phyloP scores from a whole-genome alignment of 2,329 filamentous ascomycete species.

The Helminthosporium solani region DNA sequence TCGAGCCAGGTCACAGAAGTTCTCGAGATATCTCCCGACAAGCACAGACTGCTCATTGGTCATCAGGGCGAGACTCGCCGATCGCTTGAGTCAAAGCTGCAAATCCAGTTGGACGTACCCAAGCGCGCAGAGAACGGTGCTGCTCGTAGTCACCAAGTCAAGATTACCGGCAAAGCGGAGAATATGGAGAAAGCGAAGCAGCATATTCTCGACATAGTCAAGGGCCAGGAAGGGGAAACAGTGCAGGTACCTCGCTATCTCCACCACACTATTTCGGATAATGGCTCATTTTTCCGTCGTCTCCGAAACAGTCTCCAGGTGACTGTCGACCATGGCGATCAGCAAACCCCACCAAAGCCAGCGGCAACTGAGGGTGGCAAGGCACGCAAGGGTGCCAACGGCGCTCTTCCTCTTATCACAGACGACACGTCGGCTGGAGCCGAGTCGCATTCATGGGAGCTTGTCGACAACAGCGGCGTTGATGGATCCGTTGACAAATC shows the following conservation, averaged over 20 bases:
- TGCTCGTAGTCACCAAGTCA: conserved; percentile 78
- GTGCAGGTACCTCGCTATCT: conserved; percentile 78
- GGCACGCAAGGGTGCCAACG: conserved; percentile 56
- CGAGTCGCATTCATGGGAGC: conserved; percentile 78
- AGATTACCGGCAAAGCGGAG: conserved; percentile 74
- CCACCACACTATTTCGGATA: conserved; percentile 83
- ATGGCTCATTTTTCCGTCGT: conserved; percentile 89
- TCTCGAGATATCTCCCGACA: conserved; percentile 81
- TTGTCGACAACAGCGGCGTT: conserved; percentile 64
- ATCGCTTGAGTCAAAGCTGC: conserved; percentile 81
- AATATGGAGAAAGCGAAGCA: conserved; percentile 84
- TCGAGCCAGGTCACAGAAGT: conserved; percentile 78
- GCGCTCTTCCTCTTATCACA: conserved; percentile 84
- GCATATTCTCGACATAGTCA: conserved; percentile 75
- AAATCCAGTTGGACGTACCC: conserved; percentile 84
- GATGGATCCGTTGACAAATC: conserved; percentile 54
- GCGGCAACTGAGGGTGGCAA: conserved; percentile 49
- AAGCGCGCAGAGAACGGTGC: conserved; percentile 70
- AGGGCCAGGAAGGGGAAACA: conserved; percentile 85
- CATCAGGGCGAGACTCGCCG: conserved; percentile 86
- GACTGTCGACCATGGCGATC: conserved; percentile 85
- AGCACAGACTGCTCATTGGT: conserved; percentile 89
- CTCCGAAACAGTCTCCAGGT: conserved; percentile 84
- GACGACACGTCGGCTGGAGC: conserved; percentile 63
- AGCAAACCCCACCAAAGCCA: conserved; percentile 72